phyloP scores from a whole-genome alignment of 75 land plant species.

The Ceratopteris richardii region DNA sequence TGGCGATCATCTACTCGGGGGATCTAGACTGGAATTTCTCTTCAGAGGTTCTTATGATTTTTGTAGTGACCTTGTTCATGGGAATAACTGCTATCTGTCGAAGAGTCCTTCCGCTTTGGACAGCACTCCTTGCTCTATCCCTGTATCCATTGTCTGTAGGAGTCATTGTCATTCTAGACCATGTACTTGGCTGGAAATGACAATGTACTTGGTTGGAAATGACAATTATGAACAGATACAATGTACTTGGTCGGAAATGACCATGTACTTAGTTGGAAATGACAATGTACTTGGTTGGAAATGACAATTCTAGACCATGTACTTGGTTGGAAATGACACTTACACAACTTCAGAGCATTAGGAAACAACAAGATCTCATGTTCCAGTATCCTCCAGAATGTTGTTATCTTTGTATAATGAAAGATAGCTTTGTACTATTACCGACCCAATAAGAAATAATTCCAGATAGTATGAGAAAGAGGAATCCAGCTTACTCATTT shows the following conservation, averaged over 20 bases:
- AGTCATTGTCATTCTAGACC: slow-evolving; percentile 31
- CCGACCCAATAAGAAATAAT: too few relatives aligned
- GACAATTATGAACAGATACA: too few relatives aligned
- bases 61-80: slow-evolving; percentile 14
- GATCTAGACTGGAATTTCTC: slow-evolving; percentile 18
- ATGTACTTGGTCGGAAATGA: too few relatives aligned
- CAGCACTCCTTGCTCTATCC: too few relatives aligned
- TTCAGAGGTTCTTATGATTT: slow-evolving; percentile 17
- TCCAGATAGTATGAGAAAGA: too few relatives aligned
- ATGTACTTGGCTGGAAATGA: slow-evolving; percentile 36
- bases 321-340: slow-evolving; percentile 32
- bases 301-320: slow-evolving; percentile 19
- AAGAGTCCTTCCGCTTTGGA: too few relatives aligned
- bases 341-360: too few relatives aligned
- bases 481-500: too few relatives aligned
- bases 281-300: neutral
- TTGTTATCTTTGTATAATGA: too few relatives aligned
- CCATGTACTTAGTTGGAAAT: slow-evolving; percentile 38
- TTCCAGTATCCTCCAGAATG: too few relatives aligned
- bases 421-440: too few relatives aligned
- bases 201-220: neutral
- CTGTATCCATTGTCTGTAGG: slow-evolving; percentile 12
- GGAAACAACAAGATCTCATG: too few relatives aligned
- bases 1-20: slow-evolving; percentile 7
- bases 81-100: neutral